These are phyloP conservation scores for Metschnikowia picachoensis DNA, from an alignment of 805 yeast genomes.

Conservation along the genomic window DNA sequence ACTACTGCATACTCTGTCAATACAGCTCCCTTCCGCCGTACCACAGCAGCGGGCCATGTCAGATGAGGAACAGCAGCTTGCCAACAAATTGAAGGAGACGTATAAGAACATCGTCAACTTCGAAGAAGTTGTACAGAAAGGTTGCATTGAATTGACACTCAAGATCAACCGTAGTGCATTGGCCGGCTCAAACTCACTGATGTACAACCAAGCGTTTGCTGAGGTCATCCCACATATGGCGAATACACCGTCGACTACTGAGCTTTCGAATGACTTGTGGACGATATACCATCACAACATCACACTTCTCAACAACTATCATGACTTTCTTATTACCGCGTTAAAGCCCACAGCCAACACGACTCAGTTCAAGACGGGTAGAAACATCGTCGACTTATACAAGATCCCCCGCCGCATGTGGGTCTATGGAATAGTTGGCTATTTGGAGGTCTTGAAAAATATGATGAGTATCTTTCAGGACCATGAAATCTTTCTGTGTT, in stretches of 20 bases:
- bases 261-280: conserved; percentile 62
- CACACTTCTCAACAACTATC: conserved; percentile 63
- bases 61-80: conserved; percentile 62
- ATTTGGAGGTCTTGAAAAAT: conserved; percentile 70
- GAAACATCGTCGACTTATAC: conserved; percentile 70
- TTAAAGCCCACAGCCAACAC: conserved; percentile 54
- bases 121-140: conserved; percentile 67
- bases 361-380: conserved; percentile 62
- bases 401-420: conserved; percentile 77
- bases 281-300: conserved; percentile 64
- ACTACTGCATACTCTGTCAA: conserved; percentile 15
- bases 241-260: conserved; percentile 36
- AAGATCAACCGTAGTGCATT: conserved; percentile 38
- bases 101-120: conserved; percentile 64
- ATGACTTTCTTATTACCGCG: conserved; percentile 68
- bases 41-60: conserved; percentile 35
- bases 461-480: conserved; percentile 70
- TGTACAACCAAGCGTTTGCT: conserved; percentile 15
- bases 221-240: conserved; percentile 14
- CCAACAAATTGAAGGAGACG: conserved; percentile 69
- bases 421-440: conserved; percentile 84
- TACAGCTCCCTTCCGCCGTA: conserved; percentile 5
- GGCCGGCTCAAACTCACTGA: conserved; percentile 32
- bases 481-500: conserved; percentile 74
- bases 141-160: conserved; percentile 57